phyloP scores from a whole-genome alignment of 2,329 filamentous ascomycete species.

The Aspergillus caelatus region DNA sequence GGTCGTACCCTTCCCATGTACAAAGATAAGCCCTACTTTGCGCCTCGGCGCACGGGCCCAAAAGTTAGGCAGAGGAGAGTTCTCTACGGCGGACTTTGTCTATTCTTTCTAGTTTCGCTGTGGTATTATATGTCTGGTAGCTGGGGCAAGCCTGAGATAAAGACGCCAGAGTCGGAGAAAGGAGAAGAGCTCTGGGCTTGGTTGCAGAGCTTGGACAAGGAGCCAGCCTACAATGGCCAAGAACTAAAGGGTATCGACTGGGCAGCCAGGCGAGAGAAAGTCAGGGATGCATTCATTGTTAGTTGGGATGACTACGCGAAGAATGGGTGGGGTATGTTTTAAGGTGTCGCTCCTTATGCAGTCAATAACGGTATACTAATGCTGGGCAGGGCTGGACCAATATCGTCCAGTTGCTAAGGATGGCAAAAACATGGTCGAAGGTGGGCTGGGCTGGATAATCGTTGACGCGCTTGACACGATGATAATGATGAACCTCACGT shows the following conservation, averaged over 20 bases:
- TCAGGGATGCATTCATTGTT: constrained; percentile 85
- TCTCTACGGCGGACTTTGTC: constrained; percentile 55
- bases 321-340: constrained; percentile 83
- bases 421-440: constrained; percentile 80
- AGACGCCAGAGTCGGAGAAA: constrained; percentile 31
- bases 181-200: constrained; percentile 57
- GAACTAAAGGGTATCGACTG: constrained; percentile 63
- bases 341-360: not conserved
- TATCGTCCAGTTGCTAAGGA: constrained; percentile 81
- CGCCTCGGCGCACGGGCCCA: constrained; percentile 57
- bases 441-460: constrained; percentile 97
- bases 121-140: constrained; percentile 62
- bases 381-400: constrained; percentile 62
- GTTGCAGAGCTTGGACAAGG: constrained; percentile 55
- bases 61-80: constrained; percentile 68
- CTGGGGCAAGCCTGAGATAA: constrained; percentile 25
- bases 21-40: constrained; percentile 91
- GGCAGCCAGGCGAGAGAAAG: constrained; percentile 74
- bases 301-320: constrained; percentile 93
- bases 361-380: constrained; percentile 6
- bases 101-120: constrained; percentile 60
- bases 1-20: constrained; percentile 83
- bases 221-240: constrained; percentile 24
- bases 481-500: constrained; percentile 97
- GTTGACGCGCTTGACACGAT: constrained; percentile 94